Percentiles rank a stretch among this genome's conserved stretches.
Evolutionary conservation across 1,139 yeast genomes (phyloP).

Genomic region (Yamadazyma jaroonii): DNA sequence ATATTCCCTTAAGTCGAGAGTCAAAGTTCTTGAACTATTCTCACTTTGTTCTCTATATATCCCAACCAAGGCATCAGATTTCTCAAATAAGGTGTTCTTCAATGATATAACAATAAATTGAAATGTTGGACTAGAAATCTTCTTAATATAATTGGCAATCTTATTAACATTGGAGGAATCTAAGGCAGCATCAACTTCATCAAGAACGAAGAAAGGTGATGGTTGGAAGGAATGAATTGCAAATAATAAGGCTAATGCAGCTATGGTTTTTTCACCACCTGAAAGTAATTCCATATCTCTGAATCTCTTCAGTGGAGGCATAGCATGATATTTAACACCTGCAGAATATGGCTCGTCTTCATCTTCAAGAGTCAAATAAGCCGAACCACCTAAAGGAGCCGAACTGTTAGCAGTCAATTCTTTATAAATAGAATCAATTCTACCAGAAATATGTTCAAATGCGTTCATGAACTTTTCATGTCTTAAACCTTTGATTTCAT

Average conservation of each 20-base stretch:
- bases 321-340: slow-evolving; percentile 88
- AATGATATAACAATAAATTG: slow-evolving; percentile 94
- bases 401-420: slow-evolving; percentile 72
- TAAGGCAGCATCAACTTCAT: slow-evolving; percentile 96
- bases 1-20: slow-evolving; percentile 68
- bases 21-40: slow-evolving; percentile 74
- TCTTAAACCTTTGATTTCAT: slow-evolving; percentile 58
- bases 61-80: slow-evolving; percentile 89
- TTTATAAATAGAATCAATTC: slow-evolving; percentile 79
- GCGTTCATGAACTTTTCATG: slow-evolving; percentile 65
- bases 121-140: slow-evolving; percentile 73
- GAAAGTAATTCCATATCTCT: slow-evolving; percentile 90
- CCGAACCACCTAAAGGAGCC: slow-evolving; percentile 87
- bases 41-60: slow-evolving; percentile 82
- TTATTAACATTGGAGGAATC: slow-evolving; percentile 85
- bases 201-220: slow-evolving; percentile 92
- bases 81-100: slow-evolving; percentile 83
- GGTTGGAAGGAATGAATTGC: slow-evolving; percentile 91
- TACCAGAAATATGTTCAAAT: slow-evolving; percentile 68
- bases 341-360: slow-evolving; percentile 84
- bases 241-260: slow-evolving; percentile 88
- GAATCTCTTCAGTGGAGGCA: slow-evolving; percentile 95
- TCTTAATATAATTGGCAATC: slow-evolving; percentile 79
- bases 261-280: slow-evolving; percentile 97
- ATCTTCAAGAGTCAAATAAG: slow-evolving; percentile 81